Percentiles rank a stretch among this genome's conserved stretches.
Conservation (phyloP, 2,329 filamentous ascomycete genomes). For the Alternaria arbusti region DNA sequence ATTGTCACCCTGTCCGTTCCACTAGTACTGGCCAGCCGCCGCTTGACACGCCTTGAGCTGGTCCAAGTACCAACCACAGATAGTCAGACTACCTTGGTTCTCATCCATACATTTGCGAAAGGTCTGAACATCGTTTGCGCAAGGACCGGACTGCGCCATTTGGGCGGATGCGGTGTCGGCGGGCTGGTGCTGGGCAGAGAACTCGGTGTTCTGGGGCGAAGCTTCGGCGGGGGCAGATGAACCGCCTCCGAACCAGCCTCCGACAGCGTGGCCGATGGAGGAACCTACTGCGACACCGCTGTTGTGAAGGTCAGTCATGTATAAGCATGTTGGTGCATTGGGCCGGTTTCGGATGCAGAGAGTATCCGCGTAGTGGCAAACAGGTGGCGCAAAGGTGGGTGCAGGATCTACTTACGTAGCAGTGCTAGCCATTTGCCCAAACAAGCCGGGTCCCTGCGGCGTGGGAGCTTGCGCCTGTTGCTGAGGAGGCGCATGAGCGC, state of each 20-base stretch:
- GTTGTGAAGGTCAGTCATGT: slow-evolving; percentile 8
- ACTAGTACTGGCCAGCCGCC: slow-evolving; percentile 57
- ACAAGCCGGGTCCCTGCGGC: slow-evolving; percentile 78
- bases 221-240: slow-evolving; percentile 62
- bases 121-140: slow-evolving; percentile 77
- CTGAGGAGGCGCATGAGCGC: slow-evolving; percentile 60
- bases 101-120: slow-evolving; percentile 98
- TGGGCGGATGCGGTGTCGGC: slow-evolving; percentile 50
- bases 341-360: background rate
- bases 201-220: slow-evolving; percentile 44
- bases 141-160: slow-evolving; percentile 54
- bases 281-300: slow-evolving; percentile 97
- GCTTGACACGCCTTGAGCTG: slow-evolving; percentile 71
- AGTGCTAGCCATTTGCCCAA: slow-evolving; percentile 96
- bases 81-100: slow-evolving; percentile 89
- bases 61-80: slow-evolving; percentile 98
- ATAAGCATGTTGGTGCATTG: background rate
- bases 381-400: slow-evolving; percentile 1
- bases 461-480: slow-evolving; percentile 48
- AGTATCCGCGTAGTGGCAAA: background rate
- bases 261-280: slow-evolving; percentile 92
- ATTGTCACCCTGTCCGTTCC: background rate
- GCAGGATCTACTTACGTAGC: slow-evolving; percentile 76
- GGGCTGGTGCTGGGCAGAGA: slow-evolving; percentile 30
- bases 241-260: slow-evolving; percentile 83